phyloP scores from a whole-genome alignment of 140 eudicot genomes.

The Oenanthe javanica region DNA sequence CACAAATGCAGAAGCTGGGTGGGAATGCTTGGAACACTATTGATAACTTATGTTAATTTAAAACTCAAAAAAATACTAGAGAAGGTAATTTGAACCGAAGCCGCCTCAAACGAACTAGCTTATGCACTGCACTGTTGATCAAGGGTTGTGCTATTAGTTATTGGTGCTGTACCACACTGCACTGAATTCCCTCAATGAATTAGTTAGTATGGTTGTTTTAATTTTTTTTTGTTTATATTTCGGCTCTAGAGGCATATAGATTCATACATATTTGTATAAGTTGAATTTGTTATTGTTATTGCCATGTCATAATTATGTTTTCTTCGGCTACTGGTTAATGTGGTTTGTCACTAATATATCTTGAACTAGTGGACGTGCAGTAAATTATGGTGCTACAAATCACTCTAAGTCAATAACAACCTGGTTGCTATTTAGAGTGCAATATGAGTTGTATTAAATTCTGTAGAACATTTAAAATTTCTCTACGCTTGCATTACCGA shows the following conservation, averaged over 20 bases:
- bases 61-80: neutral
- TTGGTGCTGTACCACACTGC: neutral
- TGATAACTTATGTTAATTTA: neutral
- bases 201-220: neutral
- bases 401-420: neutral
- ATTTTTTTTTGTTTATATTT: neutral
- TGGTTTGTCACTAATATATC: neutral
- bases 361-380: neutral
- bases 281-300: neutral
- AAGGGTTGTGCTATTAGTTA: neutral
- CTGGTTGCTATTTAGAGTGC: neutral
- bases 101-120: neutral
- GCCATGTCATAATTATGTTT: neutral
- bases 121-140: neutral
- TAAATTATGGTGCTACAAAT: neutral
- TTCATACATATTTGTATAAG: neutral
- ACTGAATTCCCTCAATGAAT: neutral
- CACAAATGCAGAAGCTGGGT: neutral
- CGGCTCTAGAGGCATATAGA: neutral
- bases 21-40: neutral
- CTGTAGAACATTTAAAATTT: neutral
- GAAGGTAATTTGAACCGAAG: neutral
- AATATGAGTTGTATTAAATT: neutral
- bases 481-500: neutral
- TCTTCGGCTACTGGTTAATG: neutral